A percentile compares a stretch with the other conserved stretches of the same genome.
phyloP scores from a whole-genome alignment of 805 yeast species.

The Suhomyces emberorum region DNA sequence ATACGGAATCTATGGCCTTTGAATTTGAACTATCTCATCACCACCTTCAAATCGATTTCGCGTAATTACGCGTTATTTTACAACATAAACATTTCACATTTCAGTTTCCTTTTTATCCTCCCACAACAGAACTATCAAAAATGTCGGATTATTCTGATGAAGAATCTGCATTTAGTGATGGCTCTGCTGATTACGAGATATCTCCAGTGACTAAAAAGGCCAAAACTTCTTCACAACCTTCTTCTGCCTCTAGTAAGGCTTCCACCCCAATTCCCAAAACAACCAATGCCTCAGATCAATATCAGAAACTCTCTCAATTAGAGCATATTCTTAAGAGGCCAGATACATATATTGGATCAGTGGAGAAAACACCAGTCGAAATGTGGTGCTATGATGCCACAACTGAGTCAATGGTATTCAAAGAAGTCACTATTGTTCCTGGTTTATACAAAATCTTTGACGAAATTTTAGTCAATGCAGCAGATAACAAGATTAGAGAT shows the following conservation, averaged over 20 bases:
- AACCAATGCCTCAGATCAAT: constrained; percentile 59
- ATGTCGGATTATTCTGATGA: constrained; percentile 8
- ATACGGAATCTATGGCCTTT: no score
- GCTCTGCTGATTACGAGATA: background rate
- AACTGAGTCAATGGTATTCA: constrained; percentile 41
- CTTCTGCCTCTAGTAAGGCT: constrained; percentile 1
- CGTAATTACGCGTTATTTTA: no score
- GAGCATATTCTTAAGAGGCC: constrained; percentile 97
- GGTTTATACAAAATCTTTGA: constrained; percentile 96
- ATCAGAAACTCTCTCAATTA: constrained; percentile 90
- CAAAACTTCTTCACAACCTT: background rate
- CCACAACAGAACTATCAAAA: no score
- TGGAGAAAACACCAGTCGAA: constrained; percentile 72
- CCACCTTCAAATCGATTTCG: no score
- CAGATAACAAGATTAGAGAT: constrained; percentile 96
- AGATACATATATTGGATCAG: constrained; percentile 95
- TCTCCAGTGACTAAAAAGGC: background rate
- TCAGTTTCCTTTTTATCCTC: no score
- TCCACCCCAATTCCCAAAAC: constrained; percentile 9
- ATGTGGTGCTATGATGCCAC: constrained; percentile 78
- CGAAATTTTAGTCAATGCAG: constrained; percentile 96
- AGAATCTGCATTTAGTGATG: constrained; percentile 1
- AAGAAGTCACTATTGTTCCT: constrained; percentile 83
- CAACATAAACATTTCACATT: no score
- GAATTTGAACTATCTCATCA: no score